Evolutionary conservation across 306 rosid genomes (phyloP).

Genomic region (Lagenaria siceraria): DNA sequence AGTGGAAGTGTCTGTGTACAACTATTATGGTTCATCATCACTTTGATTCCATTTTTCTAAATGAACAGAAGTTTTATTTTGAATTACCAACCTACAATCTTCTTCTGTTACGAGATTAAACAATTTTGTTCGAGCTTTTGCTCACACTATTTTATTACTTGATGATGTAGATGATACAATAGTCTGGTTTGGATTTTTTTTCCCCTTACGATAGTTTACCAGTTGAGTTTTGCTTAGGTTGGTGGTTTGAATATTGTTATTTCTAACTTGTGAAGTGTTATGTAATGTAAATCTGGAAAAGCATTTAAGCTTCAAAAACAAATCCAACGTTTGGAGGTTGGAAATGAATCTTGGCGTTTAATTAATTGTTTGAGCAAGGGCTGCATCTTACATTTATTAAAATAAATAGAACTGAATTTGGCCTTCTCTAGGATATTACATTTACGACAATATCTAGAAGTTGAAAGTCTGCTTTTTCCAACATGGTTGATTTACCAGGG

Average conservation of each 20-base stretch:
- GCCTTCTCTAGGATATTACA: neutral
- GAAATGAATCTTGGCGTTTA: neutral
- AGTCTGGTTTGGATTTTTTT: neutral
- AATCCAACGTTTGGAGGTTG: neutral
- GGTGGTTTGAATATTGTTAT: neutral
- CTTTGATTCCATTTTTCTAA: neutral
- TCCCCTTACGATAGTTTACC: neutral
- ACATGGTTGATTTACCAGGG: slow-evolving; percentile 1
- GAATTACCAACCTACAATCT: neutral
- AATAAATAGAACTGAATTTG: neutral
- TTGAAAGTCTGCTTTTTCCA: neutral
- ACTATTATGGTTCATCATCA: neutral
- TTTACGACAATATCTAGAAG: neutral
- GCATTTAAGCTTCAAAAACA: neutral
- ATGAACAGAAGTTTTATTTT: neutral
- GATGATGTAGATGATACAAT: neutral
- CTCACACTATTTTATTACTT: neutral
- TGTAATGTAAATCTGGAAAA: neutral
- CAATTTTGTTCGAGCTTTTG: neutral
- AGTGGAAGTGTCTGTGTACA: neutral
- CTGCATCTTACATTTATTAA: neutral
- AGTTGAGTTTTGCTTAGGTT: neutral
- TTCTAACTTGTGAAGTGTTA: neutral
- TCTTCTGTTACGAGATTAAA: neutral
- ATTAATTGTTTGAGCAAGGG: neutral